Evolutionary conservation across 208 protist genomes (phyloP), one percentile per base, ranked within the genome.

Genomic region (Trypanosoma melophagium): DNA sequence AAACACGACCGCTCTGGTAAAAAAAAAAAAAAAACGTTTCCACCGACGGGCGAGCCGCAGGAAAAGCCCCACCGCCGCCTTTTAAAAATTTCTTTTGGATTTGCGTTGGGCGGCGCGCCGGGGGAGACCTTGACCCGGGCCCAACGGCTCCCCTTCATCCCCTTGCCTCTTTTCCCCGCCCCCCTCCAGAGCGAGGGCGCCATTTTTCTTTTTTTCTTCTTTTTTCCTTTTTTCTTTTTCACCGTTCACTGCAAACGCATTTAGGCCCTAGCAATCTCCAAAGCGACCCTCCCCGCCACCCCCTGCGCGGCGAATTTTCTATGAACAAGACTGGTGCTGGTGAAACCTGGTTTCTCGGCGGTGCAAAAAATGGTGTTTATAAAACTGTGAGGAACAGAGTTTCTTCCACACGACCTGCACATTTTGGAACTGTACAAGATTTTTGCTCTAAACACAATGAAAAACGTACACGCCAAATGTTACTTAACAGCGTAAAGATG

Each of bases 401-500:
- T 10, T 3, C 19, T 10, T 31, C 17, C 0, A 17, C n/a, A 1
- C 4, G 2, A 22, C 60, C 60, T 8, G 7, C 13, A 4, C 17
- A 25, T 19, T 13, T 13, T 13, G 62, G 62, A 60, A 59, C n/a
- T 14, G 52, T 68, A 13, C 38, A 49, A 19, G 49, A 47, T 2
- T 66, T 40, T 35, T 57, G 13, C 16, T 12, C 3, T 3, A 24
- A 55, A 17, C 13, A 16, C n/a, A 31, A 25, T 17, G 60, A 19
- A 19, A 16, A 41, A 16, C 8, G 14, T 4, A 19, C 41, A 21
- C 49, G 22, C 8, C 10, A 52, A 31, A 19, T 59, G 38, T 31
- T 68, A 59, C 51, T 68, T 52, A 52, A 47, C 22, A 58, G 25
- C 38, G 51, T 60, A 40, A 68, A 60, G 21, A 28, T 40, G 9